phyloP scores from a whole-genome alignment of 805 yeast species.

The Blastobotrys attinorum region DNA sequence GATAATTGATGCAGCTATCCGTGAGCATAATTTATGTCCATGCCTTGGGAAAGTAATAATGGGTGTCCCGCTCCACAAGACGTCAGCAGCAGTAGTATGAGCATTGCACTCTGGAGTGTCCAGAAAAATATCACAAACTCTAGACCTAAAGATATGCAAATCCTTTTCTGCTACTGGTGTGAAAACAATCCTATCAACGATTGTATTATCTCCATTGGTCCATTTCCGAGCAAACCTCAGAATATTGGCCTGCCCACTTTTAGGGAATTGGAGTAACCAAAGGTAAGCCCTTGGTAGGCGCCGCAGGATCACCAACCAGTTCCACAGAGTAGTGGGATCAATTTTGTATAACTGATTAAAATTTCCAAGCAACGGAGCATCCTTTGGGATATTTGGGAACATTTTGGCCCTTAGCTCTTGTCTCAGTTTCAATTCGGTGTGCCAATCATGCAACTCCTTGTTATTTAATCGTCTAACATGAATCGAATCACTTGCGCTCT shows the following conservation, averaged over 20 bases:
- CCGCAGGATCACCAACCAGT: slow-evolving; percentile 24
- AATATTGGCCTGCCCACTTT: slow-evolving; percentile 21
- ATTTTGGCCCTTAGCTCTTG: slow-evolving; percentile 16
- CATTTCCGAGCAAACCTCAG: slow-evolving; percentile 21
- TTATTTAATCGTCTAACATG: background rate
- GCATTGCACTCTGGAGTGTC: slow-evolving; percentile 32
- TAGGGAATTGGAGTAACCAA: slow-evolving; percentile 29
- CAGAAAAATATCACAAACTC: slow-evolving; percentile 26
- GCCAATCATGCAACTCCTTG: slow-evolving; percentile 16
- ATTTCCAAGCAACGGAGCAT: slow-evolving; percentile 25
- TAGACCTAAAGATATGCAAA: slow-evolving; percentile 24
- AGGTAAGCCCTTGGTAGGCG: slow-evolving; percentile 24
- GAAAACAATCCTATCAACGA: slow-evolving; percentile 23
- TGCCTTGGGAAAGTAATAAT: slow-evolving; percentile 26
- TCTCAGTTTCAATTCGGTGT: slow-evolving; percentile 18
- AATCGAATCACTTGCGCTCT: slow-evolving; percentile 23
- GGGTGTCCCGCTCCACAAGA: slow-evolving; percentile 29
- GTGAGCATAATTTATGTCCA: slow-evolving; percentile 25
- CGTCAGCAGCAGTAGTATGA: slow-evolving; percentile 31
- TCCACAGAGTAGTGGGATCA: slow-evolving; percentile 24
- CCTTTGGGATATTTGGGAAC: slow-evolving; percentile 22
- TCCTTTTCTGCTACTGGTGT: slow-evolving; percentile 29
- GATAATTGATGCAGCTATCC: slow-evolving; percentile 26
- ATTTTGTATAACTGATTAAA: slow-evolving; percentile 30
- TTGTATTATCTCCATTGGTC: slow-evolving; percentile 18